Percentiles rank a stretch among this genome's conserved stretches.
Evolutionary conservation across 2,329 filamentous ascomycete genomes (phyloP).

Genomic region (Aspergillus sp.): DNA sequence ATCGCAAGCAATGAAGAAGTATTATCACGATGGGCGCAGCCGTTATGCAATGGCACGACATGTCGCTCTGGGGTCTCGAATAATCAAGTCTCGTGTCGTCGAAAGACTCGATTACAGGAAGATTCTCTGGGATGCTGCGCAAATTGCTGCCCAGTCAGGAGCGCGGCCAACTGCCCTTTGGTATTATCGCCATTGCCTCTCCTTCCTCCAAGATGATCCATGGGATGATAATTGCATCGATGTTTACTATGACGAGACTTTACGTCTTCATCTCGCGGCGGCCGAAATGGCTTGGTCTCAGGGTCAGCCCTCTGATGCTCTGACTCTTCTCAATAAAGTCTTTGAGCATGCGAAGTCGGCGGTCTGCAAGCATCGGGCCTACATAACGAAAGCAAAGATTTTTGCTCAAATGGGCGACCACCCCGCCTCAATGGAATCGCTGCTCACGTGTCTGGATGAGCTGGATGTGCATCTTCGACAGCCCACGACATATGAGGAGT

Average conservation of each 20-base stretch:
- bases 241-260: conserved; percentile 82
- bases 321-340: conserved; percentile 69
- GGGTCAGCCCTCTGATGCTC: conserved; percentile 70
- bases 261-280: conserved; percentile 76
- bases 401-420: conserved; percentile 75
- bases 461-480: conserved; percentile 70
- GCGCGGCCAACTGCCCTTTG: conserved; percentile 80
- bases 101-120: conserved; percentile 71
- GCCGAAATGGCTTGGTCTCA: conserved; percentile 85
- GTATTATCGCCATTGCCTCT: conserved; percentile 77
- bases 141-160: conserved; percentile 78
- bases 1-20: conserved; percentile 77
- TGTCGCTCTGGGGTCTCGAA: conserved; percentile 74
- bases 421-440: conserved; percentile 66
- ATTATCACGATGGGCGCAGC: conserved; percentile 65
- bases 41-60: conserved; percentile 79
- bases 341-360: conserved; percentile 72
- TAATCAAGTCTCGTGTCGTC: conserved; percentile 70
- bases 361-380: conserved; percentile 81
- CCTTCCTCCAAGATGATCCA: conserved; percentile 76
- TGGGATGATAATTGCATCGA: conserved; percentile 75
- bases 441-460: conserved; percentile 72
- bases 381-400: conserved; percentile 80
- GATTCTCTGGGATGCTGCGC: conserved; percentile 77
- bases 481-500: conserved; percentile 72